Evolutionary conservation across 2,329 filamentous ascomycete species (phyloP), one percentile per base, ranked within the genome.

Genomic region (Diaporthe citri): DNA sequence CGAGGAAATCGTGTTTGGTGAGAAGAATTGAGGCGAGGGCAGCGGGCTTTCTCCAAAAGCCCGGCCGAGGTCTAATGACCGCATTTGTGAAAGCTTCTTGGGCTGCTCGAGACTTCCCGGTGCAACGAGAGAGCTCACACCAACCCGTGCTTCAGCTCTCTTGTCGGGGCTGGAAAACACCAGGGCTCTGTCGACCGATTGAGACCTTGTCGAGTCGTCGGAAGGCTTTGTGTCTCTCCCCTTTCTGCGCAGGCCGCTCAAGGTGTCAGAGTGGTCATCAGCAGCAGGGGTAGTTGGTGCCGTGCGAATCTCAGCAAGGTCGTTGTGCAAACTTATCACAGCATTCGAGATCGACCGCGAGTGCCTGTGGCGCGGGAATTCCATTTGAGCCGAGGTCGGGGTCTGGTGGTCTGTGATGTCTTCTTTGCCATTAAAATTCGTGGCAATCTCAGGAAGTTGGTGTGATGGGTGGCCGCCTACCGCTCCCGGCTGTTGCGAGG

Each of bases 131-230:
- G 88, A 90, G 80, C 89, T 93, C 36, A 95, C 79, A 5, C 90
- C 90, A 3, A 95, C 87, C 77, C 90, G 91, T 1, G 94, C 87
- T 55, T 88, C 88, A 3, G 89, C 89, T 75, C 93, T 92, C 77
- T 93, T 91, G 80, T 94, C 92, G 13, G 87, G 84, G 71, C 86
- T 90, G 31, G 86, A 85, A 71, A 93, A 92, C 3, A 84, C 76
- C 84, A 90, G 78, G 77, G 88, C 87, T 56, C 91, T 87, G 75
- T 95, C 93, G 9, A 91, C 90, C 0, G 93, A 94, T 43, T 87
- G 88, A 7, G 90, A 89, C 48, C 92, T 87, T 2, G 87, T 85
- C 31, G 84, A 82, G 48, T 89, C 87, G 55, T 90, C 88, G 7
- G 56, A 79, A 59, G 55, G 80, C 71, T 74, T 84, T 79, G 84